phyloP scores from a whole-genome alignment of 164 flowering plant species.

The Magnolia changhungtana region DNA sequence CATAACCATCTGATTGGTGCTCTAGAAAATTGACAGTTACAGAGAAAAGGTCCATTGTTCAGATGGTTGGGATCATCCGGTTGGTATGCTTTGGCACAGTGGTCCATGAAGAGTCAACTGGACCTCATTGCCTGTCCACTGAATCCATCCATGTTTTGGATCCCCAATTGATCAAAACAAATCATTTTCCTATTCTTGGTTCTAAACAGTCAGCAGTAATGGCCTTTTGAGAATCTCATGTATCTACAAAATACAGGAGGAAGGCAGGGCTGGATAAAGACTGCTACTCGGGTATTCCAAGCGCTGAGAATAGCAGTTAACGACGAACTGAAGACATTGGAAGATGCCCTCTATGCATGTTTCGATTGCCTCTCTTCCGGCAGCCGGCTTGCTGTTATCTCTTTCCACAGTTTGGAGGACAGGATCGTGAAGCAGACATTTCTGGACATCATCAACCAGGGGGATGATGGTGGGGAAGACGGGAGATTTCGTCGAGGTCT shows the following conservation, averaged over 20 bases:
- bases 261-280: slow-evolving; percentile 97
- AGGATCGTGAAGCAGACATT: slow-evolving; percentile 93
- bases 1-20: not conserved
- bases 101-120: not conserved
- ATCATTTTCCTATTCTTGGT: not conserved
- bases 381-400: slow-evolving; percentile 91
- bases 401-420: slow-evolving; percentile 98
- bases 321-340: slow-evolving; percentile 73
- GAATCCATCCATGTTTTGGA: not conserved
- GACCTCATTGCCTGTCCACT: not conserved
- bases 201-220: not conserved
- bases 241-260: slow-evolving; percentile 37
- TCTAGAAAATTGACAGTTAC: not conserved
- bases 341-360: slow-evolving; percentile 61
- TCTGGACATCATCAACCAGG: slow-evolving; percentile 51
- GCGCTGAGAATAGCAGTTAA: slow-evolving; percentile 95
- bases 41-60: not conserved
- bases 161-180: not conserved
- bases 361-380: slow-evolving; percentile 83
- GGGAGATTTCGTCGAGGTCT: not conserved
- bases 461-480: not conserved
- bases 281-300: slow-evolving; percentile 94
- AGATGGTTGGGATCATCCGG: not conserved
- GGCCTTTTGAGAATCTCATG: not conserved
- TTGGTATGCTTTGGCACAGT: not conserved